Evolutionary conservation across 2,329 filamentous ascomycete species (phyloP).

Genomic region (Aspergillus sp.): DNA sequence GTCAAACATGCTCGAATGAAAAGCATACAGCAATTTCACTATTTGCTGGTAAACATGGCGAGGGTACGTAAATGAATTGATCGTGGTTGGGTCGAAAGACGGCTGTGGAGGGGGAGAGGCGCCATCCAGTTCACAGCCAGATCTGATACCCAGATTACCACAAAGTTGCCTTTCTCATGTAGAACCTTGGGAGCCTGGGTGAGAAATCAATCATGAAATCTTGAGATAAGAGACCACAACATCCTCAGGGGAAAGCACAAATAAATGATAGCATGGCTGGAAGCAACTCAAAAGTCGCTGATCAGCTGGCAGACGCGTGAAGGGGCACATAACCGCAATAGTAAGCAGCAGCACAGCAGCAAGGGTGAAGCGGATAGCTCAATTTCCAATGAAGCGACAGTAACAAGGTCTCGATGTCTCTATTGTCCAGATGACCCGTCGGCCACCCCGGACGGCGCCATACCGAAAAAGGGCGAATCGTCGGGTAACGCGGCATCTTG

Average conservation of each 20-base stretch:
- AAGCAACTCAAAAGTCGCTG: slow-evolving; percentile 1
- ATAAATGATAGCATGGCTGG: neutral
- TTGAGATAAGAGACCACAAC: neutral
- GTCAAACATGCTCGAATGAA: slow-evolving; percentile 1
- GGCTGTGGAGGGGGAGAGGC: neutral
- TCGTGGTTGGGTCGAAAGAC: neutral
- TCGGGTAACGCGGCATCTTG: neutral
- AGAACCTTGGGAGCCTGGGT: neutral
- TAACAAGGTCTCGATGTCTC: neutral
- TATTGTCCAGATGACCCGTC: neutral
- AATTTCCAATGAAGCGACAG: neutral
- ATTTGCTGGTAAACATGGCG: slow-evolving; percentile 1
- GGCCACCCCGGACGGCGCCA: neutral
- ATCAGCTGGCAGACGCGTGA: slow-evolving; percentile 1
- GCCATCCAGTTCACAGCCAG: neutral
- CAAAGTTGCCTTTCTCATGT: neutral
- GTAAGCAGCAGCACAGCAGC: neutral
- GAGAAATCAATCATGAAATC: neutral
- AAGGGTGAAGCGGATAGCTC: neutral
- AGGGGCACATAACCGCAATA: neutral
- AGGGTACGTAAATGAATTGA: neutral
- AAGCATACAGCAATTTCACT: slow-evolving; percentile 1
- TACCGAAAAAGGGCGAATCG: neutral
- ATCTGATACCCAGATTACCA: neutral
- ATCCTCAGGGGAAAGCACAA: slow-evolving; percentile 1